These are phyloP conservation scores for Chlamydomonas reinhardtii DNA, from an alignment of 163 green algal genomes.

Conservation along the genomic window DNA sequence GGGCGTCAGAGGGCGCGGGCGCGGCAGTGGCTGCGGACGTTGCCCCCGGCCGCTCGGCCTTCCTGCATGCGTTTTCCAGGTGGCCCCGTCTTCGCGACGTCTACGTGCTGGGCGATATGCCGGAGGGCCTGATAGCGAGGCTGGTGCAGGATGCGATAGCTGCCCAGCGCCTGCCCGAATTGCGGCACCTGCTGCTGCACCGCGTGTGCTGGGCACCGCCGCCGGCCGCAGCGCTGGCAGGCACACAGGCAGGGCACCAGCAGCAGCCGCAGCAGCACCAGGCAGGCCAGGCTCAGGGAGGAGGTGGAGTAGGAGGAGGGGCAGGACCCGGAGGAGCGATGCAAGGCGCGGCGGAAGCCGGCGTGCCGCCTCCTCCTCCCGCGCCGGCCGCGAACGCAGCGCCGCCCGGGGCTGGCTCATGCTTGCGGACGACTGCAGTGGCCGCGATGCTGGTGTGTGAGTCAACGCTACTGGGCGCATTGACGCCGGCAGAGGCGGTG, in stretches of 20 bases:
- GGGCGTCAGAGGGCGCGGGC: background rate
- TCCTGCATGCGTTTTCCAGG: conserved; percentile 20
- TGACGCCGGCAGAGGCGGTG: conserved; percentile 3
- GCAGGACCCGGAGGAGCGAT: no score
- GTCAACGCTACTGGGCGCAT: background rate
- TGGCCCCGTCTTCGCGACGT: conserved; percentile 14
- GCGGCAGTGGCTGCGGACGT: no score
- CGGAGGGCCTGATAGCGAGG: conserved; percentile 20
- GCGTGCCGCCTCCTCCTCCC: no score
- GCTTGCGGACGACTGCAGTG: background rate
- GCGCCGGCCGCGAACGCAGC: no score
- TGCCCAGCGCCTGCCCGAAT: background rate
- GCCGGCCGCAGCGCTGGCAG: no score
- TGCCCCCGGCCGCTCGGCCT: background rate
- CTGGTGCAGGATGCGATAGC: conserved; percentile 39
- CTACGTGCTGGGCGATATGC: conserved; percentile 19
- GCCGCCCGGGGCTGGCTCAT: no score
- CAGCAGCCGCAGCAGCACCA: no score
- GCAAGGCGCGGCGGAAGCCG: no score
- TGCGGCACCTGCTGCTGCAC: conserved; percentile 29
- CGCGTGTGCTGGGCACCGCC: background rate
- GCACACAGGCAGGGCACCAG: no score
- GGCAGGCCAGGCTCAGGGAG: no score
- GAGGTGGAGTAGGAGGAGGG: no score
- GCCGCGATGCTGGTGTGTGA: conserved; percentile 9